Evolutionary conservation across 768 basidiomycete genomes (phyloP), one percentile per base, ranked within the genome.

Genomic region (Lyophyllum decastes): DNA sequence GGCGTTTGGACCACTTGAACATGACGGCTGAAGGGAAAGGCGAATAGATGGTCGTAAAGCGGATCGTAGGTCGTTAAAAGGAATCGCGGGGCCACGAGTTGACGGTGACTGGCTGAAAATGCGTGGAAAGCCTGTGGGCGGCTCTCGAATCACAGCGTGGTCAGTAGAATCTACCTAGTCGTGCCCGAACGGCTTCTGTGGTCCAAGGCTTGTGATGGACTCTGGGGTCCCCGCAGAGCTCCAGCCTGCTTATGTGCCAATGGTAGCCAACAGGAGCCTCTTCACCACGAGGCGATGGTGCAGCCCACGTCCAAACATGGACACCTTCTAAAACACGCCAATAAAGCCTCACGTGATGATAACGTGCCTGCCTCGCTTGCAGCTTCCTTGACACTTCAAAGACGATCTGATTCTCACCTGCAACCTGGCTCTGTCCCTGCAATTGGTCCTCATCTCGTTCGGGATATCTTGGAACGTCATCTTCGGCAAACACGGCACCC

Each of bases 261-360:
- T 61, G 64, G 61, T 59, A 59, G 51, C 58, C 19, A 55, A 44
- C 43, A 49, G 60, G 57, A 57, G 54, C 49, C 60, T 64, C 59
- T 63, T 54, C 61, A 59, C 65, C 75, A 77, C 75, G 75, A 76
- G 75, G 72, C 68, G 64, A 64, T 68, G 58, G 61, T 53, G 51
- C 64, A 58, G 41, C 55, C 57, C 60, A 54, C 35, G 52, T 59
- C 60, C 58, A 65, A 66, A 61, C 57, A 61, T 35, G 41, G 49
- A 55, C 41, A 48, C 9, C 52, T 55, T 56, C 44, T 52, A 46
- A 49, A n/a, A 41, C 48, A 19, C 54, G 53, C 48, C 57, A 58
- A 61, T 59, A 40, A 52, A 54, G 57, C 52, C 51, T 49, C 68
- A 69, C 68, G 66, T 69, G 68, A 65, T 60, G 41, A 21, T 58